Evolutionary conservation across 2,329 filamentous ascomycete genomes (phyloP).

Genomic region (Pseudogymnoascus sp.): DNA sequence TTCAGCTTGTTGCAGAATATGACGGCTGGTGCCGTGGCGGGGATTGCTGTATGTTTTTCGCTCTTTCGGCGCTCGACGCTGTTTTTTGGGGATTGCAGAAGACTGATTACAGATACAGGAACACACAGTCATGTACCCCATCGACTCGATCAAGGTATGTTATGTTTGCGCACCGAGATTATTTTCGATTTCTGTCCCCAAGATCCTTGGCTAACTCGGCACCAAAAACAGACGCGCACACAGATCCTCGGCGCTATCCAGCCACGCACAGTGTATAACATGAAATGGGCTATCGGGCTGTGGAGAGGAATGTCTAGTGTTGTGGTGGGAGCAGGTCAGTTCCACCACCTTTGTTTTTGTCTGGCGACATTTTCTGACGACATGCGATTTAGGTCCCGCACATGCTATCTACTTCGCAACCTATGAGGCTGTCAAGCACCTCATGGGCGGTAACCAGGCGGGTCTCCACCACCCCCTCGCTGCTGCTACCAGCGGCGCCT

Average conservation of each 20-base stretch:
- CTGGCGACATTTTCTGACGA: conserved; percentile 14
- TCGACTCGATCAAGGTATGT: conserved; percentile 89
- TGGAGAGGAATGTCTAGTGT: conserved; percentile 98
- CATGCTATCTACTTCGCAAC: conserved; percentile 98
- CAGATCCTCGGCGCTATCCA: conserved; percentile 75
- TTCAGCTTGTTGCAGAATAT: conserved; percentile 93
- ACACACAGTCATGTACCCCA: conserved; percentile 97
- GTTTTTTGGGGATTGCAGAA: conserved; percentile 16
- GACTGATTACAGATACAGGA: conserved; percentile 48
- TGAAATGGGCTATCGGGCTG: conserved; percentile 33
- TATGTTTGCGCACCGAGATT: background rate
- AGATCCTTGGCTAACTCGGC: background rate
- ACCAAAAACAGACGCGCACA: conserved; percentile 74
- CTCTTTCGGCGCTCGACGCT: conserved; percentile 20
- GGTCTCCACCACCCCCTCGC: conserved; percentile 88
- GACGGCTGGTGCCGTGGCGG: conserved; percentile 90
- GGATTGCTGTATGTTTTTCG: conserved; percentile 66
- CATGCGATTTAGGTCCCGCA: conserved; percentile 61
- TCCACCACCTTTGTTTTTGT: background rate
- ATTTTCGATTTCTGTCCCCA: background rate
- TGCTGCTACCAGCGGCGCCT: conserved; percentile 84
- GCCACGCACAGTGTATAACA: conserved; percentile 1
- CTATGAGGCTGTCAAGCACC: conserved; percentile 93
- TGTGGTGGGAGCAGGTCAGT: conserved; percentile 81
- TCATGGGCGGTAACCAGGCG: conserved; percentile 83